phyloP scores from a whole-genome alignment of 2,329 filamentous ascomycete species.

The Alternaria novae-zelandiae region DNA sequence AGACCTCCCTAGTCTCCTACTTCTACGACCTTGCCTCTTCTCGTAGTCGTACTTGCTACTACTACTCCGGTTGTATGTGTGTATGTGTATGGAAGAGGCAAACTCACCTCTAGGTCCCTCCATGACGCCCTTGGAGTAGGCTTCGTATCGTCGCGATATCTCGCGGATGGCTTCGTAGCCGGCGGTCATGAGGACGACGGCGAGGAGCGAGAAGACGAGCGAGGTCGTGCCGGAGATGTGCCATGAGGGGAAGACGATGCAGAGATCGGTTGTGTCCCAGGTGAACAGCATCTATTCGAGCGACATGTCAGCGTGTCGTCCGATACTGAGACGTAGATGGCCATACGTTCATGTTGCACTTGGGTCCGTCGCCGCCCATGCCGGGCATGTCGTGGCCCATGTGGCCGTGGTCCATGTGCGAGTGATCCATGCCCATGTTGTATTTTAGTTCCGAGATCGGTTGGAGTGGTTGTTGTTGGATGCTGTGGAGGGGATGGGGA shows the following conservation, averaged over 20 bases:
- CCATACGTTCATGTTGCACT: constrained; percentile 91
- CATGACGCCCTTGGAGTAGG: constrained; percentile 30
- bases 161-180: constrained; percentile 91
- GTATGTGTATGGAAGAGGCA: neutral
- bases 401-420: constrained; percentile 51
- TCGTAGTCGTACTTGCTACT: neutral
- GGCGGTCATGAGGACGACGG: constrained; percentile 81
- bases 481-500: neutral
- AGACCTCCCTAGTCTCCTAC: constrained; percentile 10
- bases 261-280: constrained; percentile 91
- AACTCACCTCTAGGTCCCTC: constrained; percentile 45
- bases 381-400: constrained; percentile 65
- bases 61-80: neutral
- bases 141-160: constrained; percentile 77
- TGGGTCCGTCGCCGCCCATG: constrained; percentile 54
- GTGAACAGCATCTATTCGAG: constrained; percentile 88
- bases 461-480: neutral
- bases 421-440: constrained; percentile 41
- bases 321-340: neutral
- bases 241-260: constrained; percentile 94
- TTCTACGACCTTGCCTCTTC: constrained; percentile 1
- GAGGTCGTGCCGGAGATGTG: constrained; percentile 76
- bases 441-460: constrained; percentile 2
- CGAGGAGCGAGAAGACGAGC: constrained; percentile 81
- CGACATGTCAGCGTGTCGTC: neutral